Evolutionary conservation across 2,329 filamentous ascomycete genomes (phyloP).

Genomic region (Epichloe typhina): DNA sequence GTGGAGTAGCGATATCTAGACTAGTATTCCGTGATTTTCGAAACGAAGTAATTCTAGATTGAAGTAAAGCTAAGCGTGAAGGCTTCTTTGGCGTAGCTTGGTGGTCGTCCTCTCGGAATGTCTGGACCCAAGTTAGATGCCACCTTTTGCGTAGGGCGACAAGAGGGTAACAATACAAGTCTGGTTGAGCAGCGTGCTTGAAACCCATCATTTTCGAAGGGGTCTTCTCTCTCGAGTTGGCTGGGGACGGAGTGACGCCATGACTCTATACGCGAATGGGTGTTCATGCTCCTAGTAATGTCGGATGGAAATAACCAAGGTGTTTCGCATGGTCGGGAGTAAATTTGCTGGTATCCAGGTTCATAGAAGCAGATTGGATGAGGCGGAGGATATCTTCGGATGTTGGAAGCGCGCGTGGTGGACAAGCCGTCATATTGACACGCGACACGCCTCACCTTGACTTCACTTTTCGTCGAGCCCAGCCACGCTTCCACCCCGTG

Average conservation of each 20-base stretch:
- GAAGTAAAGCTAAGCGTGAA: not conserved
- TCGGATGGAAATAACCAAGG: too few species aligned
- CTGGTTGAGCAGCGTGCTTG: slow-evolving; percentile 17
- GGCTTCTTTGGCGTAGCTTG: not conserved
- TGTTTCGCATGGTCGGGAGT: too few species aligned
- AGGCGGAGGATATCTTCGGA: too few species aligned
- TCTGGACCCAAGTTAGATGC: not conserved
- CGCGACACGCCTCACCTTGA: not conserved
- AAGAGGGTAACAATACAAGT: slow-evolving; percentile 11
- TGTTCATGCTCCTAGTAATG: not conserved
- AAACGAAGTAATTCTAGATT: not conserved
- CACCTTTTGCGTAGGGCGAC: not conserved
- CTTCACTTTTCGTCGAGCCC: not conserved
- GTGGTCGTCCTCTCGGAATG: not conserved
- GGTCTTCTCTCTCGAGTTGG: slow-evolving; percentile 22
- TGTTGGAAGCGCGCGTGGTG: not conserved
- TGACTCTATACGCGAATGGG: slow-evolving; percentile 13
- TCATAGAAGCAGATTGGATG: too few species aligned
- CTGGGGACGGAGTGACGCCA: slow-evolving; percentile 24
- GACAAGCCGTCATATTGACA: not conserved
- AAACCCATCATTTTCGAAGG: slow-evolving; percentile 22
- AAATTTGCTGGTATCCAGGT: too few species aligned
- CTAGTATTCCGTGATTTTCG: not conserved
- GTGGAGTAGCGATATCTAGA: too few species aligned
- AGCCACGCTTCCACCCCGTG: not conserved